These are phyloP conservation scores for Rhodomyrtus psidioides DNA, from an alignment of 441 rosid genomes.

Conservation along the genomic window DNA sequence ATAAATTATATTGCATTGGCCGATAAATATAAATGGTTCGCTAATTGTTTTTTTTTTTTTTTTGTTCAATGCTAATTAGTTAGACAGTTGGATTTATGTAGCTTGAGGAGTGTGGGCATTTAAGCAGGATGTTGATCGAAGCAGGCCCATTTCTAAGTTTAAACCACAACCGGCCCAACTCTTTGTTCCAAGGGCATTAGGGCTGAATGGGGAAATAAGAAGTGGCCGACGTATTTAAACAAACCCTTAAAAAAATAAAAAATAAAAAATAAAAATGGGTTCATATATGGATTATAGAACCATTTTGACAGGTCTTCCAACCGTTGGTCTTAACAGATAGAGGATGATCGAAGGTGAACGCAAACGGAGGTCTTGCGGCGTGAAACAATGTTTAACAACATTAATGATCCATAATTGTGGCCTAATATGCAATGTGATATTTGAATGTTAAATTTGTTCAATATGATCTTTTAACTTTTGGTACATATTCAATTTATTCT, in stretches of 20 bases:
- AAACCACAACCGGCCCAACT: not conserved
- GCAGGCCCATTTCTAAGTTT: not conserved
- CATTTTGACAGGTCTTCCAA: too few relatives aligned
- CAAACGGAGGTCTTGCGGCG: not conserved
- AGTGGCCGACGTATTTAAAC: too few relatives aligned
- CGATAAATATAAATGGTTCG: not conserved
- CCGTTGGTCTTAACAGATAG: not conserved
- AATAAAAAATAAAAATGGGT: too few relatives aligned
- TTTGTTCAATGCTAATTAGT: too few relatives aligned
- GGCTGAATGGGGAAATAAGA: too few relatives aligned
- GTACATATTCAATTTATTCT: too few relatives aligned
- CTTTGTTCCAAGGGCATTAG: not conserved
- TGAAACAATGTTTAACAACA: not conserved
- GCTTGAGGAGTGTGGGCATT: not conserved
- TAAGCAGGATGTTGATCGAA: not conserved
- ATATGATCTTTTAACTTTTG: too few relatives aligned
- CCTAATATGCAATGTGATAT: too few relatives aligned
- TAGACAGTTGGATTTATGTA: not conserved
- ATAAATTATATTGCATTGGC: not conserved
- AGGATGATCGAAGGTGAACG: not conserved
- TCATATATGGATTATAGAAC: too few relatives aligned
- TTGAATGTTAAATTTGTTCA: too few relatives aligned
- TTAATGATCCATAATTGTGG: not conserved
- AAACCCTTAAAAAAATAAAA: too few relatives aligned
- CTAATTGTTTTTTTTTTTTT: too few relatives aligned